Percentiles rank a stretch among this genome's conserved stretches.
These are phyloP conservation scores for Silene noctiflora DNA, from an alignment of 179 eudicot species.

Conservation along the genomic window DNA sequence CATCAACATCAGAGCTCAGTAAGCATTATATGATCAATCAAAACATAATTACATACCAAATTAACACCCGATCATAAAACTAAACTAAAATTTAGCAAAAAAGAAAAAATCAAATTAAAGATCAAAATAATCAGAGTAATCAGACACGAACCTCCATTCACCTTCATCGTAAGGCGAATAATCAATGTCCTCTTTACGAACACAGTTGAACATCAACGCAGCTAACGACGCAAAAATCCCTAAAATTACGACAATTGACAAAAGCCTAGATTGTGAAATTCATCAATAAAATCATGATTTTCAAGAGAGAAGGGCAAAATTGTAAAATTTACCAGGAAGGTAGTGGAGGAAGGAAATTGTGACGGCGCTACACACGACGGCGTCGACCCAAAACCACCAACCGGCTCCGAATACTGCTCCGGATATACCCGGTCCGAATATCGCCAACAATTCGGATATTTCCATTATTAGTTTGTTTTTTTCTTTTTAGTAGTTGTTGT, in stretches of 20 bases:
- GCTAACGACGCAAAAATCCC: constrained; percentile 93
- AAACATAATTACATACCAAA: not conserved
- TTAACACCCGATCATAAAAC: not conserved
- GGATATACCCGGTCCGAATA: constrained; percentile 85
- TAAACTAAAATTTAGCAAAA: not conserved
- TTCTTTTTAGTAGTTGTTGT: not conserved
- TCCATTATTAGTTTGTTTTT: constrained; percentile 43
- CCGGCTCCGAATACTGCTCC: constrained; percentile 93
- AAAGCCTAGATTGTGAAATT: not conserved
- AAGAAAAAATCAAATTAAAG: not conserved
- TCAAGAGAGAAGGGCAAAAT: not conserved
- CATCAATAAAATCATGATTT: not conserved
- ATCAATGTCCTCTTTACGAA: constrained; percentile 79
- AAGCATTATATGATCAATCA: constrained; percentile 4
- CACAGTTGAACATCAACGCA: constrained; percentile 96
- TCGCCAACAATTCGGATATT: constrained; percentile 65
- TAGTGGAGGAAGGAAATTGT: constrained; percentile 79
- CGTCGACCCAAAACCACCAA: constrained; percentile 99
- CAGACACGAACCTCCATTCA: constrained; percentile 73
- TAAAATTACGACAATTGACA: constrained; percentile 20
- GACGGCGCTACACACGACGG: constrained; percentile 87
- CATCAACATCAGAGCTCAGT: not conserved
- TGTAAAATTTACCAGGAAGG: constrained; percentile 55
- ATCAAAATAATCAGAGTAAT: not conserved
- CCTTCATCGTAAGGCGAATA: constrained; percentile 97